Evolutionary conservation across 805 yeast species (phyloP), one percentile per base, ranked within the genome.

Genomic region (Millerozyma miso): DNA sequence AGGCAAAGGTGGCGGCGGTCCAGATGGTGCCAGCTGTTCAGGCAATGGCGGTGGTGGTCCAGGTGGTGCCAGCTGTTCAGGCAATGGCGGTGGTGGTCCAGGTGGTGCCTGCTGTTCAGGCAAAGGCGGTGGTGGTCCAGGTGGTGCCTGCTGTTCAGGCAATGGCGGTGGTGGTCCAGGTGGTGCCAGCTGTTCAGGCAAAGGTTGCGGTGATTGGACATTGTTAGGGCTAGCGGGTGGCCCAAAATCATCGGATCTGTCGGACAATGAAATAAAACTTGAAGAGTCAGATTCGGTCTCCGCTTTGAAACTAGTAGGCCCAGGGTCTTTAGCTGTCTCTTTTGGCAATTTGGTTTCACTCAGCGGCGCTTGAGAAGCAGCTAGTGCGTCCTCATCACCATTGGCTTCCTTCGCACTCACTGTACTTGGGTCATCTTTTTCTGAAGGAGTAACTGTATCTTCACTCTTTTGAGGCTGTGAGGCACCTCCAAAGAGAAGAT

Each of bases 401-500:
- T 6, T 7, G 10, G 10, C 6, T 23, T 6, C 10, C 10, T 23
- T 23, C 10, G 6, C 29, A 23, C 10, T 10, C 10, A 7, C 29
- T 10, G 6, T 23, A 10, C 6, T 10, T 23, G 10, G 10, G 10
- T 38, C 14, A 14, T 37, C 37, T 6, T 38, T 48, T 32, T 44
- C 38, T 14, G 55, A 50, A 2, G 58, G 50, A 13, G 40, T 23
- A 4, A 32, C 44, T 10, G 47, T 32, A 13, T 32, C 7, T 56
- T 53, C 7, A 56, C 46, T 19, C 14, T 32, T 32, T 7, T 63
- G 56, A 19, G 73, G 70, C 42, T 68, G 70, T 10, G 73, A 58
- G 69, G 71, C 67, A 4, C 80, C 80, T 1, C 76, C 75, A 56
- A 78, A 77, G 40, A 77, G 59, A 56, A 77, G 61, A 38, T 73